A percentile compares a stretch with the other conserved stretches of the same genome.
phyloP scores from a whole-genome alignment of 306 rosid species.

The Trifolium subterraneum region DNA sequence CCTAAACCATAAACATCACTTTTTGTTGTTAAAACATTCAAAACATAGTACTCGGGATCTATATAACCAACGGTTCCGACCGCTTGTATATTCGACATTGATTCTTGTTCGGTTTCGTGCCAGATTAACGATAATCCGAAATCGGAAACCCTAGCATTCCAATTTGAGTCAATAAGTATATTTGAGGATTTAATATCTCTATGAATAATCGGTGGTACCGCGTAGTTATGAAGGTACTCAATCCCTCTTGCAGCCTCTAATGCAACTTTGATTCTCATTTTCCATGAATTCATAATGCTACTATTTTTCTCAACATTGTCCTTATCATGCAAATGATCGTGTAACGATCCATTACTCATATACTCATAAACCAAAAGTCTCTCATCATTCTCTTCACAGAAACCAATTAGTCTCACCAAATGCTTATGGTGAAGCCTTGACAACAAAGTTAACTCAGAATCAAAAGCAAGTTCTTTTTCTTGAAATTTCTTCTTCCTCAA shows the following conservation, averaged over 20 bases:
- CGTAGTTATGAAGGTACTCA: conserved; percentile 57
- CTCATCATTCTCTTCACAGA: conserved; percentile 59
- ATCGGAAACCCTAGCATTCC: conserved; percentile 60
- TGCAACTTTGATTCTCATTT: conserved; percentile 53
- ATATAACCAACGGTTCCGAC: conserved; percentile 61
- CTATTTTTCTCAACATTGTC: conserved; percentile 36
- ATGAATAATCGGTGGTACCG: conserved; percentile 57
- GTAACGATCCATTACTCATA: conserved; percentile 51
- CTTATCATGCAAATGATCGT: conserved; percentile 54
- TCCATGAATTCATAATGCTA: conserved; percentile 53
- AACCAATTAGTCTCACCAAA: conserved; percentile 54
- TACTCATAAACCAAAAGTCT: conserved; percentile 54
- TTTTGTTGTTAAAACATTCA: conserved; percentile 52
- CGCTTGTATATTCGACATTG: conserved; percentile 25
- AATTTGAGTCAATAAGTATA: conserved; percentile 53
- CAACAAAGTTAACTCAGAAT: conserved; percentile 51
- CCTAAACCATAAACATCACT: conserved; percentile 64
- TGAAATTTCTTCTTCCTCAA: conserved; percentile 49
- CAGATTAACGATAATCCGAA: conserved; percentile 51
- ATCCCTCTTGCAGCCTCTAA: conserved; percentile 59
- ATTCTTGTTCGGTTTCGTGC: conserved; percentile 37
- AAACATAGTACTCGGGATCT: conserved; percentile 60
- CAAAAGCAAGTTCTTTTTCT: conserved; percentile 56
- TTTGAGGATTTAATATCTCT: conserved; percentile 60
- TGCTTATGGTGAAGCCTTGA: conserved; percentile 61